Percentiles rank a stretch among this genome's conserved stretches.
Conservation (phyloP, 225 moss, liverwort and hornwort genomes). For the Pseudoscleropodium purum region DNA sequence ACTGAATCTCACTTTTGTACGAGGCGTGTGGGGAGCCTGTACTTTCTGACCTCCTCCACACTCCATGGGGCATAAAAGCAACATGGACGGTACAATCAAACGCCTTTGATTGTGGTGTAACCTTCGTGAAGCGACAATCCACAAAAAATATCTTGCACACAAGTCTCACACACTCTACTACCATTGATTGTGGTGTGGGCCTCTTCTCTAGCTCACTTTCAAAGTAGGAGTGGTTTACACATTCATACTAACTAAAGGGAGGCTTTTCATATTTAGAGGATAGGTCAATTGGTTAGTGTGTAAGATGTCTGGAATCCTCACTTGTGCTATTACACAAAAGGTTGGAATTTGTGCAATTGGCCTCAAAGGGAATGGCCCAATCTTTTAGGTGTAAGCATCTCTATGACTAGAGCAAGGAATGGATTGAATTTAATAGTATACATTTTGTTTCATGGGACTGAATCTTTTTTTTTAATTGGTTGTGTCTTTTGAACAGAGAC, state of each 20-base stretch:
- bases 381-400: too few relatives aligned
- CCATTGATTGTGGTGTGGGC: neutral
- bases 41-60: neutral
- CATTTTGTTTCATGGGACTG: neutral
- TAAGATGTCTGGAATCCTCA: too few relatives aligned
- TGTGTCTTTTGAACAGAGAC: neutral
- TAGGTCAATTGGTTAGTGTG: too few relatives aligned
- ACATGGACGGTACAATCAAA: neutral
- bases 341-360: too few relatives aligned
- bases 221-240: neutral
- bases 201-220: neutral
- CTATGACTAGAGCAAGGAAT: neutral
- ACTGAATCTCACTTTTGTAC: neutral
- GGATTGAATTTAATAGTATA: fast-evolving
- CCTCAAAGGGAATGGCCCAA: too few relatives aligned
- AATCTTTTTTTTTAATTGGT: neutral
- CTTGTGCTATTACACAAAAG: too few relatives aligned
- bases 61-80: neutral
- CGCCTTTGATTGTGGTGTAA: neutral
- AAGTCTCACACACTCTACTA: neutral
- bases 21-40: neutral
- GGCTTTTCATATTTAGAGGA: too few relatives aligned
- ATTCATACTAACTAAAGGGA: too few relatives aligned
- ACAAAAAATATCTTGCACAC: neutral
- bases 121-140: neutral